Evolutionary conservation across 2,329 filamentous ascomycete species (phyloP).

Genomic region (Diatrype stigma): DNA sequence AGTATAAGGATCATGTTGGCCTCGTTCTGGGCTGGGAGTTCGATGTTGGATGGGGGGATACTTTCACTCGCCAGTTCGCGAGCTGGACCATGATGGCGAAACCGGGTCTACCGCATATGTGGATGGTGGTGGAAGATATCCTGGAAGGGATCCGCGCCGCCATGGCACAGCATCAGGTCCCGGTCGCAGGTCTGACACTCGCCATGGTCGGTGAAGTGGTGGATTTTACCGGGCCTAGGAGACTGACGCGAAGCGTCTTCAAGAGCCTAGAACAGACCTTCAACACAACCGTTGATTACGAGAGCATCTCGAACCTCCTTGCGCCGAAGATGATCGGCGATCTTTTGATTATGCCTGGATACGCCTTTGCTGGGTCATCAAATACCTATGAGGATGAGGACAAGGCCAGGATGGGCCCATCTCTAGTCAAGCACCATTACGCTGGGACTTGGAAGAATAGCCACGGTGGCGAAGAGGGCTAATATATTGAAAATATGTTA

Average conservation of each 20-base stretch:
- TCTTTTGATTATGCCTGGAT: constrained; percentile 1
- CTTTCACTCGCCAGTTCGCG: constrained; percentile 10
- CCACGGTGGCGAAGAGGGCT: constrained; percentile 1
- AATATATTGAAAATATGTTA: too few relatives aligned
- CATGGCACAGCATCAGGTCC: constrained; percentile 3
- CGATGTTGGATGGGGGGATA: constrained; percentile 15
- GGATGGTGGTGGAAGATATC: constrained; percentile 15
- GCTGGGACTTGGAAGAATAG: constrained; percentile 10
- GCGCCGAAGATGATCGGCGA: constrained; percentile 3
- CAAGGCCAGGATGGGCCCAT: not conserved
- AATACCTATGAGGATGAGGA: constrained; percentile 2
- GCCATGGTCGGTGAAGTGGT: constrained; percentile 13
- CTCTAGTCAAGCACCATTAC: constrained; percentile 9
- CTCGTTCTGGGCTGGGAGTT: constrained; percentile 27
- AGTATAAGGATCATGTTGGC: constrained; percentile 6
- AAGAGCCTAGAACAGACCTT: constrained; percentile 2
- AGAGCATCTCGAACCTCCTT: not conserved
- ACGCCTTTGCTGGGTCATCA: not conserved
- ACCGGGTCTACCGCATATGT: constrained; percentile 3
- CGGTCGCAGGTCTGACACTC: constrained; percentile 6
- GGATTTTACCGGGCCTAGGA: constrained; percentile 11
- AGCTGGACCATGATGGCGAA: constrained; percentile 7
- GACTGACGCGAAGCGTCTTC: constrained; percentile 10
- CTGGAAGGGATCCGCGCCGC: constrained; percentile 5
- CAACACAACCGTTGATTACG: not conserved